A percentile compares a stretch with the other conserved stretches of the same genome.
Evolutionary conservation across 2,329 filamentous ascomycete genomes (phyloP).

Genomic region (Ascochyta koolunga): DNA sequence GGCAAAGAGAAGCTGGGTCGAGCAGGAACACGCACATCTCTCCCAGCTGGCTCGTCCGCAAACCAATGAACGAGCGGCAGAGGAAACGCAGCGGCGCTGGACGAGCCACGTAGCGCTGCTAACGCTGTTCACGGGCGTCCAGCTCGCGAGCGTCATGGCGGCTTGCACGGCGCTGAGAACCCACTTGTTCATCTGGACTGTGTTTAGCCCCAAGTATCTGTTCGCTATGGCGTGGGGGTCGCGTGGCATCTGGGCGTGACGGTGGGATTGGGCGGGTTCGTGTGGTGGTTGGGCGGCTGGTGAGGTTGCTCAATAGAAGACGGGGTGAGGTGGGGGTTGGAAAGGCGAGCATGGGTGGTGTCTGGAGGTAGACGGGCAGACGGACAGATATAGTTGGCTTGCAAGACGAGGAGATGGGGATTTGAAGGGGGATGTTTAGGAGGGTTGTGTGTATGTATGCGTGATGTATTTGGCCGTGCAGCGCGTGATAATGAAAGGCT

Average conservation of each 20-base stretch:
- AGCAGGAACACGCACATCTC: slow-evolving; percentile 36
- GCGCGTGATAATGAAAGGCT: too few relatives aligned
- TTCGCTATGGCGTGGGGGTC: slow-evolving; percentile 89
- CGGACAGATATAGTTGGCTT: too few relatives aligned
- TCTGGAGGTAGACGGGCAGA: too few relatives aligned
- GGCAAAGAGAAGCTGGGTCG: slow-evolving; percentile 36
- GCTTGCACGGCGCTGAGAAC: slow-evolving; percentile 84
- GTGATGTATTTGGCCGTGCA: too few relatives aligned
- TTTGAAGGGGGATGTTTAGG: too few relatives aligned
- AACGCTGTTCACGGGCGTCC: slow-evolving; percentile 72
- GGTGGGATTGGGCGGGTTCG: slow-evolving; percentile 40
- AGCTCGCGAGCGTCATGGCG: slow-evolving; percentile 78
- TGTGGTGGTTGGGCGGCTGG: slow-evolving; percentile 44
- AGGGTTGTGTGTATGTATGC: too few relatives aligned
- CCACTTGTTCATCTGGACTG: slow-evolving; percentile 98
- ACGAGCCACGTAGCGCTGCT: slow-evolving; percentile 64
- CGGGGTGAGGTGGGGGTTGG: neutral
- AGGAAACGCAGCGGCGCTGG: slow-evolving; percentile 20
- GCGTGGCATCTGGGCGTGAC: slow-evolving; percentile 72
- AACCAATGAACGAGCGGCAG: slow-evolving; percentile 19
- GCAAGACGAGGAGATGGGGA: too few relatives aligned
- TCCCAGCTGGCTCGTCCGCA: slow-evolving; percentile 21
- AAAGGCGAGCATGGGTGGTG: neutral
- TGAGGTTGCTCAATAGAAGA: slow-evolving; percentile 7
- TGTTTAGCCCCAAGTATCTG: slow-evolving; percentile 95